These are phyloP conservation scores for Ilex asprella DNA, from an alignment of 257 asterid species.

Conservation along the genomic window DNA sequence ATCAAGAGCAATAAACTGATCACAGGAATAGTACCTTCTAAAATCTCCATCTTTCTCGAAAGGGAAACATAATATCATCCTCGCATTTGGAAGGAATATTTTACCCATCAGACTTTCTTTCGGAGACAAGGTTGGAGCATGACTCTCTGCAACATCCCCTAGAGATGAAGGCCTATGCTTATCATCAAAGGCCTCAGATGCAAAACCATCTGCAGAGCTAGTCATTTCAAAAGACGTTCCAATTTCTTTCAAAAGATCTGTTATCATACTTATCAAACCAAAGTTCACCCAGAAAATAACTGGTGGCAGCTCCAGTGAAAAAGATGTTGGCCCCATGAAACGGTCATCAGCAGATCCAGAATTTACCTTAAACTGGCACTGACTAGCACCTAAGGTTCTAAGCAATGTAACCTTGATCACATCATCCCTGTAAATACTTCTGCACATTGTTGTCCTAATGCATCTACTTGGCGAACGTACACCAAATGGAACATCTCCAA, in stretches of 20 bases:
- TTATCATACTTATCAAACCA: constrained; percentile 33
- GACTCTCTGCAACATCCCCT: constrained; percentile 28
- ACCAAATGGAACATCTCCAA: constrained; percentile 30
- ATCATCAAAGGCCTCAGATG: constrained; percentile 18
- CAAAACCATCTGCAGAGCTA: constrained; percentile 19
- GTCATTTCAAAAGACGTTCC: constrained; percentile 29
- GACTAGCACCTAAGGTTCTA: constrained; percentile 54
- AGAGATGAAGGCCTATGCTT: constrained; percentile 17
- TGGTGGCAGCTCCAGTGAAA: constrained; percentile 68
- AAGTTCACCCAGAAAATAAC: constrained; percentile 71
- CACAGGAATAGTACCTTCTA: constrained; percentile 50
- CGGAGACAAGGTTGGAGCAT: constrained; percentile 22
- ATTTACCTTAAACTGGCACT: constrained; percentile 45
- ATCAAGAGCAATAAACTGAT: constrained; percentile 74
- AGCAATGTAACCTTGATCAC: constrained; percentile 54
- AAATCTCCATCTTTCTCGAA: constrained; percentile 24
- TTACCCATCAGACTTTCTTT: constrained; percentile 41
- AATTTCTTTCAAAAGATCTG: constrained; percentile 47
- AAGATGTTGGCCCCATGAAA: constrained; percentile 46
- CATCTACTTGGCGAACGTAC: constrained; percentile 27
- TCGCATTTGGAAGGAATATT: constrained; percentile 61
- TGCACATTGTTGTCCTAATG: constrained; percentile 29
- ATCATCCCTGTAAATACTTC: constrained; percentile 28
- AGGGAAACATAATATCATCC: constrained; percentile 76
- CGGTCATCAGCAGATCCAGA: constrained; percentile 47